Base-by-base conservation (phyloP, 1,284 basidiomycete genomes). In the Agaricales sp. region DNA sequence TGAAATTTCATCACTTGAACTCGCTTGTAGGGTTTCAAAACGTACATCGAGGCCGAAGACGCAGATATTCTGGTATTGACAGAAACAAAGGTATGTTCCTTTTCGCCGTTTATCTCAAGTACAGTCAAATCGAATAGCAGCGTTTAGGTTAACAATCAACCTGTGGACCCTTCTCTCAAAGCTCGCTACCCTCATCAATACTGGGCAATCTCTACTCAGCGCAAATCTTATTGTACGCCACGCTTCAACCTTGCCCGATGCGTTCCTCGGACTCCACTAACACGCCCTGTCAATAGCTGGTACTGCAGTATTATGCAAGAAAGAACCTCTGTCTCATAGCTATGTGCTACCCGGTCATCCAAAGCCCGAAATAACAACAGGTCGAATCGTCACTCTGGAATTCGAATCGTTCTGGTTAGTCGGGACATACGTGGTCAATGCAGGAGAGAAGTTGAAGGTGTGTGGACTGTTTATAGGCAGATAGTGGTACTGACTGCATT, bases 351-450 rank as follows among this genome's bases (percentile, higher is more conserved):
- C 88, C 1, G 80, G 78, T 1, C 82, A 88, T 62, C 84, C 86
- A 11, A 68, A 86, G 50, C 72, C 78, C 6, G 63, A 59, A 6
- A 65, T 66, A 4, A 73, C 82, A 46, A 88, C 87, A 60, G 87
- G 87, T 11, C 75, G 85, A n/a, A 80, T 89, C 49, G 65, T 92
- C 30, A 91, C 86, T 1, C 67, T 92, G 21, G 91, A 93, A 60
- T 93, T 89, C 55, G 75, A 78, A 44, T 75, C 70, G 39, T 77
- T 67, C 49, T 92, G 81, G 55, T 54, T 94, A 4, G 68, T 93
- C 38, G 87, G 82, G 8, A 93, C 90, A 1, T 94, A 94, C 54
- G 87, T 88, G 20, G 82, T 87, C n/a, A 94, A 94, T 58, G 89
- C 92, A 0, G 92, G 92, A 4, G 68, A 78, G 51, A 72, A 75